These are phyloP conservation scores for Suillus decipiens DNA, from an alignment of 768 basidiomycete species.

Conservation along the genomic window DNA sequence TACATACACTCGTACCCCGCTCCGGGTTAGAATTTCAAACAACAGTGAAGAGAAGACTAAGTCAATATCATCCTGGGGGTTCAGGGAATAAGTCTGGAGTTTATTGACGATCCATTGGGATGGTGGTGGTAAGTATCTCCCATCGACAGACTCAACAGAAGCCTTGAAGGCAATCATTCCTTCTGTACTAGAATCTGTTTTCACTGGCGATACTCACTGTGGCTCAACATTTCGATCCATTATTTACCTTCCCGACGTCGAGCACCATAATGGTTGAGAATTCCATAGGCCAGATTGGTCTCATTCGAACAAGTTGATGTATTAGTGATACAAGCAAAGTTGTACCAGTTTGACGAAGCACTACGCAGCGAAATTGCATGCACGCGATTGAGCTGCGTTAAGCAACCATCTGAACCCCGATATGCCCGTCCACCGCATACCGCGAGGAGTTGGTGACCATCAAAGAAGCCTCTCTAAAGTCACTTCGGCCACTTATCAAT, in stretches of 20 bases:
- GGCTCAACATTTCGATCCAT: neutral
- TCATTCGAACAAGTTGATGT: slow-evolving; percentile 86
- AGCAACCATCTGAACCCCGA: neutral
- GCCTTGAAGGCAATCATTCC: neutral
- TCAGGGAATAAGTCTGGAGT: neutral
- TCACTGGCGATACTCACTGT: neutral
- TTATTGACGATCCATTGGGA: neutral
- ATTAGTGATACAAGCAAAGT: slow-evolving; percentile 76
- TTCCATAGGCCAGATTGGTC: slow-evolving; percentile 55
- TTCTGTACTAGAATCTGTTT: neutral
- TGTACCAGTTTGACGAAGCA: slow-evolving; percentile 76
- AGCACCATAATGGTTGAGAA: neutral
- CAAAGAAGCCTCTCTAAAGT: slow-evolving; percentile 57
- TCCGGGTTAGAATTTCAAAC: neutral
- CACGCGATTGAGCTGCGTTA: neutral
- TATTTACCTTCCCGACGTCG: neutral
- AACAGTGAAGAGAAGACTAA: neutral
- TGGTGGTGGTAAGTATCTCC: neutral
- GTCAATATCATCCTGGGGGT: neutral
- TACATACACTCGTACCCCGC: neutral
- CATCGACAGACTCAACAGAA: neutral
- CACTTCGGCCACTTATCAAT: slow-evolving; percentile 35
- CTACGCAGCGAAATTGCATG: slow-evolving; percentile 70
- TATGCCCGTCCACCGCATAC: slow-evolving; percentile 62
- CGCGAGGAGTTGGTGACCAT: slow-evolving; percentile 59